Conservation (phyloP, 768 basidiomycete species). For the Gelatoporia subvermispora region DNA sequence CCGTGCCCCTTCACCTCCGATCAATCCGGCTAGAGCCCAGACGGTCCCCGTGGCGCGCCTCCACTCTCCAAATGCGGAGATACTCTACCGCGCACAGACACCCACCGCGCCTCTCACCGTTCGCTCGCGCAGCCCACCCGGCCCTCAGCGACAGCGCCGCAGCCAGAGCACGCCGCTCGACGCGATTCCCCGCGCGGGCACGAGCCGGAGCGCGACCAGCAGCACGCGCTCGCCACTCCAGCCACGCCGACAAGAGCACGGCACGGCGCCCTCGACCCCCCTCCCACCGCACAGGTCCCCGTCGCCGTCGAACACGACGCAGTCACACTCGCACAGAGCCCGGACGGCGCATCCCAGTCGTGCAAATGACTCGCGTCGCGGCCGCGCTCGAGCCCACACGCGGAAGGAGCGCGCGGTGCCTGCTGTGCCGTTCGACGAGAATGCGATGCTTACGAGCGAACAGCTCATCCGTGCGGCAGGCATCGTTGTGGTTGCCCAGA, state of each 20-base stretch:
- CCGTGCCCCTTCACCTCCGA: constrained; percentile 4
- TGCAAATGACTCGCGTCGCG: no score
- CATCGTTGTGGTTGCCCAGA: constrained; percentile 60
- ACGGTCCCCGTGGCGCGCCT: constrained; percentile 2
- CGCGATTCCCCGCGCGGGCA: constrained; percentile 4
- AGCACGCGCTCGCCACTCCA: constrained; percentile 2
- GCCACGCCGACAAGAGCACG: neutral
- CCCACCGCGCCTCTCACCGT: neutral
- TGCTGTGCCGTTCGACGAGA: constrained; percentile 32
- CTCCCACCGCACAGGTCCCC: constrained; percentile 9
- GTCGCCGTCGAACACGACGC: constrained; percentile 12
- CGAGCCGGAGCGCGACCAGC: constrained; percentile 4
- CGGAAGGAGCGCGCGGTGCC: neutral
- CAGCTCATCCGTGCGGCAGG: constrained; percentile 60
- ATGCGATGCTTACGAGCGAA: constrained; percentile 44
- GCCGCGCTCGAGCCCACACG: constrained; percentile 1
- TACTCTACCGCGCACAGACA: constrained; percentile 5
- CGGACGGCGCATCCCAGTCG: no score
- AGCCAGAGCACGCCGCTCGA: neutral
- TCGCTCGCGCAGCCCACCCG: neutral
- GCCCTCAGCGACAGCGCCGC: neutral
- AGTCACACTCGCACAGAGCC: constrained; percentile 10
- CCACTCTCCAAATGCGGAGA: constrained; percentile 4
- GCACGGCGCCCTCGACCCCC: constrained; percentile 14
- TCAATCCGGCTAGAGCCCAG: neutral